These are phyloP conservation scores for Rozella allomycis DNA, from an alignment of 371 early-diverging fungal species.

Conservation along the genomic window DNA sequence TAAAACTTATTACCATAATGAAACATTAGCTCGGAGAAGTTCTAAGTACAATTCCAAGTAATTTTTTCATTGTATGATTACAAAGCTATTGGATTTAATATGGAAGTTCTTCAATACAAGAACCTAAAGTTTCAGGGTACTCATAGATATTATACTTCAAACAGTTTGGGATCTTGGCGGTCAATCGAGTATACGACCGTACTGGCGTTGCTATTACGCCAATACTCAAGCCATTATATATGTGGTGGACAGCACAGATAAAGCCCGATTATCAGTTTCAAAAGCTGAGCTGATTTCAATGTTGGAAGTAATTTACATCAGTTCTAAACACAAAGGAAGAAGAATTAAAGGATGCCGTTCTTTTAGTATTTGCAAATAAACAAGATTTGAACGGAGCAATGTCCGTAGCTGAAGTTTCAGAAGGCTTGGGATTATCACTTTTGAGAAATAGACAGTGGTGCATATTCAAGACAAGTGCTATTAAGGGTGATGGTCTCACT, in stretches of 20 bases:
- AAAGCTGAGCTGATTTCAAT: conserved; percentile 70
- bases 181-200: conserved; percentile 83
- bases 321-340: conserved; percentile 61
- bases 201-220: conserved; percentile 81
- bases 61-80: conserved; percentile 50
- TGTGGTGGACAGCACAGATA: conserved; percentile 82
- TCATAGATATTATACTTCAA: conserved; percentile 31
- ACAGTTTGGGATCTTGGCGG: conserved; percentile 90
- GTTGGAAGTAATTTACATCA: conserved; percentile 29
- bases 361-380: conserved; percentile 86
- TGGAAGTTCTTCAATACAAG: conserved; percentile 85
- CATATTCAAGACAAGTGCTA: conserved; percentile 58
- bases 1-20: too few species aligned
- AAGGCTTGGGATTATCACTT: conserved; percentile 57
- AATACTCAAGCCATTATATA: conserved; percentile 93
- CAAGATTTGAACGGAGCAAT: conserved; percentile 87
- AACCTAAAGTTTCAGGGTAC: conserved; percentile 80
- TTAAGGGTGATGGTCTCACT: conserved; percentile 58
- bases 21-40: conserved; percentile 92
- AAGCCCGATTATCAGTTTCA: conserved; percentile 64
- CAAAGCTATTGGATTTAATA: conserved; percentile 55
- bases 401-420: conserved; percentile 80
- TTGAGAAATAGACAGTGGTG: conserved; percentile 79
- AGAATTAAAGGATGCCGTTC: conserved; percentile 64
- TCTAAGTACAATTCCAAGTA: conserved; percentile 84